Percentiles rank a stretch among this genome's conserved stretches.
Conservation (phyloP, 2,329 filamentous ascomycete species). For the Penicillium decumbens region DNA sequence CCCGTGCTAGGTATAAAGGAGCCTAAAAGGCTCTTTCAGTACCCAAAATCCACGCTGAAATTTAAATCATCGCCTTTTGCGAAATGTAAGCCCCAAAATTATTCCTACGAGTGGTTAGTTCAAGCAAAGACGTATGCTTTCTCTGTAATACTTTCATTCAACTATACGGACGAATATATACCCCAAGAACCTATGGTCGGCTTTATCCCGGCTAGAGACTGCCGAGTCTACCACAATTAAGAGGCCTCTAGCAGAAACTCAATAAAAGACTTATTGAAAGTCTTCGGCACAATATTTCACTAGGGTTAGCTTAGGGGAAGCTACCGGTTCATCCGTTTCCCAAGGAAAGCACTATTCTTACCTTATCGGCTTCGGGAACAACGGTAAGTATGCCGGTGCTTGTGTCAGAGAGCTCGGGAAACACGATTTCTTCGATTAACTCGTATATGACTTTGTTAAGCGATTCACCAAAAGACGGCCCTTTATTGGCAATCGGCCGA, state of each 20-base stretch:
- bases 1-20: too few species aligned
- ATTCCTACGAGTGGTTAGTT: slow-evolving; percentile 18
- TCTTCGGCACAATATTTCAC: not conserved
- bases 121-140: slow-evolving; percentile 19
- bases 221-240: not conserved
- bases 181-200: not conserved
- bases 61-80: slow-evolving; percentile 22
- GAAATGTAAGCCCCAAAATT: slow-evolving; percentile 9
- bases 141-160: not conserved
- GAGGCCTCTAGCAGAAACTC: not conserved
- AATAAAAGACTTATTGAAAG: not conserved
- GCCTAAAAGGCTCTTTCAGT: too few species aligned
- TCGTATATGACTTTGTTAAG: too few species aligned
- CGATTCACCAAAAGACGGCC: too few species aligned
- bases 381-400: not conserved
- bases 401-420: not conserved
- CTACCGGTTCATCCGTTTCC: not conserved
- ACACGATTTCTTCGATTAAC: not conserved
- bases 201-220: not conserved
- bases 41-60: slow-evolving; percentile 17
- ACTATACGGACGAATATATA: not conserved
- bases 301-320: not conserved
- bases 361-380: not conserved
- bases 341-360: not conserved
- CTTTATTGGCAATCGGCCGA: too few species aligned